A percentile compares a stretch with the other conserved stretches of the same genome.
Conservation (phyloP, 108 stramenopile genomes). For the Skeletonema tropicum region DNA sequence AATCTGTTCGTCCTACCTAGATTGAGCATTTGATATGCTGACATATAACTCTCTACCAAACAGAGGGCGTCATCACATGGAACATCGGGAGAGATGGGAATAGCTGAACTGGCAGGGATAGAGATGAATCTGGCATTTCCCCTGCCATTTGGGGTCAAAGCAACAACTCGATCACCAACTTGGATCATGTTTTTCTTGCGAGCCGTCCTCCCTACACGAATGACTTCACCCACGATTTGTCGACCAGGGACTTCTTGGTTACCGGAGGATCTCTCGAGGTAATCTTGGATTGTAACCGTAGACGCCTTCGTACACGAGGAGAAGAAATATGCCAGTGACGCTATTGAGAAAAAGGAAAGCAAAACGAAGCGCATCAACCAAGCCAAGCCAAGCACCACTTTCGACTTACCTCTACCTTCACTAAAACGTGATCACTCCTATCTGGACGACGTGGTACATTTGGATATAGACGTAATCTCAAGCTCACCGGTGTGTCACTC, state of each 20-base stretch:
- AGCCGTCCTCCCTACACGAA: conserved; percentile 33
- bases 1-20: conserved; percentile 23
- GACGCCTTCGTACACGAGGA: conserved; percentile 49
- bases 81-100: conserved; percentile 59
- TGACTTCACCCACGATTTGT: conserved; percentile 60
- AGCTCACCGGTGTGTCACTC: conserved; percentile 16
- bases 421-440: conserved; percentile 44
- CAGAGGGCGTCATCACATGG: conserved; percentile 52
- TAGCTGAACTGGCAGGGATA: conserved; percentile 42
- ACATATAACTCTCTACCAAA: conserved; percentile 72
- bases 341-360: not conserved
- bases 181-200: conserved; percentile 8
- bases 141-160: conserved; percentile 58
- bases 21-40: conserved; percentile 73
- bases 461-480: conserved; percentile 30
- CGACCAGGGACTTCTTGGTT: conserved; percentile 55
- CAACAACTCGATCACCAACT: conserved; percentile 65
- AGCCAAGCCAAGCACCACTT: not conserved
- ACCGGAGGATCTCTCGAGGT: conserved; percentile 49
- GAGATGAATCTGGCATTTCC: conserved; percentile 71
- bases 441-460: conserved; percentile 29
- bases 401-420: conserved; percentile 56
- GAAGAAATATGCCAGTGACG: not conserved
- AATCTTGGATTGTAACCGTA: conserved; percentile 66
- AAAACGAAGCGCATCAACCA: not conserved